Evolutionary conservation across 2,329 filamentous ascomycete species (phyloP).

Genomic region (Exophiala bonariae): DNA sequence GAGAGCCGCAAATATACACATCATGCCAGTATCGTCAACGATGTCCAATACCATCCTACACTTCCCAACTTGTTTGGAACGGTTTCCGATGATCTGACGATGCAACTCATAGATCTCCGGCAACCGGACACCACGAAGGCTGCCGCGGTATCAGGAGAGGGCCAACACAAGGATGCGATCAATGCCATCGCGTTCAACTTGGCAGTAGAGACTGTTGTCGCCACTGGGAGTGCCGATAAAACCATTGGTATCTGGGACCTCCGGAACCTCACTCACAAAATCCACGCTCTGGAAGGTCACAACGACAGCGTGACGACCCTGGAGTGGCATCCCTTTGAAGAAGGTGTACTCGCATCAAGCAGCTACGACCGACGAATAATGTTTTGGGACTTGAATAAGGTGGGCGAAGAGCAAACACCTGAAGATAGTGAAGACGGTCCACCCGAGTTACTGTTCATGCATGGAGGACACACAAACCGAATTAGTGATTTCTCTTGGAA

Average conservation of each 20-base stretch:
- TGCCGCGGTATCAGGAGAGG: constrained; percentile 62
- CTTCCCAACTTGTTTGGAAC: constrained; percentile 84
- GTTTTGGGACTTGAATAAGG: constrained; percentile 92
- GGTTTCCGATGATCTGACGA: constrained; percentile 90
- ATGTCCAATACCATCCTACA: constrained; percentile 91
- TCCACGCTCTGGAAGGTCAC: constrained; percentile 88
- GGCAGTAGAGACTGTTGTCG: constrained; percentile 82
- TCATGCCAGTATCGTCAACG: constrained; percentile 89
- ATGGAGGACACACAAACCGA: constrained; percentile 95
- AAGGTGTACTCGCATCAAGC: constrained; percentile 82
- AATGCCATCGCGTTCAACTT: constrained; percentile 97
- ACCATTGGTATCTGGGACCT: constrained; percentile 95
- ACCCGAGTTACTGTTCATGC: constrained; percentile 97
- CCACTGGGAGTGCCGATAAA: constrained; percentile 92
- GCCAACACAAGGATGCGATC: constrained; percentile 86
- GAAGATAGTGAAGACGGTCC: constrained; percentile 95
- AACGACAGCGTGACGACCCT: constrained; percentile 86
- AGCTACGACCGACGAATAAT: constrained; percentile 92
- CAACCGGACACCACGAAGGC: constrained; percentile 64
- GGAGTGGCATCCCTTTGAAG: constrained; percentile 91
- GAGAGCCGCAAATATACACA: constrained; percentile 78
- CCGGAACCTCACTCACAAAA: constrained; percentile 82
- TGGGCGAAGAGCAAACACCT: constrained; percentile 90
- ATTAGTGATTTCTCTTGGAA: constrained; percentile 99
- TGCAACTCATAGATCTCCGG: constrained; percentile 89